Evolutionary conservation across 768 basidiomycete genomes (phyloP), one percentile per base, ranked within the genome.

Genomic region (Aureoboletus auriporus): DNA sequence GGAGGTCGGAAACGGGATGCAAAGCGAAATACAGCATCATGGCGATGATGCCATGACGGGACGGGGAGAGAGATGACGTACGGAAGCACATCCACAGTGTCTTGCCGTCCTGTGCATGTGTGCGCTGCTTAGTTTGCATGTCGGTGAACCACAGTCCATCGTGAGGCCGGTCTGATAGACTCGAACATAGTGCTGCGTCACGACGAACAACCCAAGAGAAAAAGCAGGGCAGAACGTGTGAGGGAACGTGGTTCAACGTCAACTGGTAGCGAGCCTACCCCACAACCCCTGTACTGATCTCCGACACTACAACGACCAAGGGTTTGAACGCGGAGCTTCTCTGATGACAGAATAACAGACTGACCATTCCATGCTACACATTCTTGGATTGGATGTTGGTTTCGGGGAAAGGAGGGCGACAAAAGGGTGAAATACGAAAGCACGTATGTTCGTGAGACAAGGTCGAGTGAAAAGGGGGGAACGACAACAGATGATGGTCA

Each of bases 311-410:
- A 42, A 39, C 2, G 43, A 39, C 38, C 40, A 31, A 55, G 34
- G 42, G 56, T 42, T 33, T 47, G 55, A 54, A 42, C 33, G 33
- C 43, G 42, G 29, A 27, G 12, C 29, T 16, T 23, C 20, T 23
- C 9, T 16, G 53, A 47, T 5, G 42, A 55, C 16, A 44, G 44
- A 7, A 36, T 28, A 4, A 16, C 29, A 39, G 49, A 58, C 57
- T 55, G 55, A 82, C 81, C 78, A 75, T 75, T 83, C 82, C 58
- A 76, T 74, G 61, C 68, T 69, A 52, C 82, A 83, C 82, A 83
- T 83, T 37, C 23, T 61, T 6, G 59, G 17, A 27, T 5, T 41
- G 39, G 42, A 39, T 4, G 44, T 49, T 44, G 44, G 51, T 23
- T 52, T 46, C 8, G 28, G 17, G 0, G 29, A 41, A 11, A 43